phyloP scores from a whole-genome alignment of 2,329 filamentous ascomycete species.

The Trichoderma guizhouense region DNA sequence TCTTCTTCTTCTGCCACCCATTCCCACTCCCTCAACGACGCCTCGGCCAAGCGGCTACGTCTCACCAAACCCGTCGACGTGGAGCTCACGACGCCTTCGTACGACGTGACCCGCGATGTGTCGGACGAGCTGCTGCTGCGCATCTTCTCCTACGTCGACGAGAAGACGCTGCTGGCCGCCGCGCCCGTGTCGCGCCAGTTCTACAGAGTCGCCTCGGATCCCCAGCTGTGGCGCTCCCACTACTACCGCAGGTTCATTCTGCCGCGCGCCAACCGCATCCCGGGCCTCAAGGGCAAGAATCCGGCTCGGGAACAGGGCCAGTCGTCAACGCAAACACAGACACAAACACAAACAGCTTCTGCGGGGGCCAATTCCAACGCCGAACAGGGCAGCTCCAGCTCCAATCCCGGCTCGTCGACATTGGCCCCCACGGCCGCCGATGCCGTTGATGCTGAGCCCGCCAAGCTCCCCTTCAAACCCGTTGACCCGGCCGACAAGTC shows the following conservation, averaged over 20 bases:
- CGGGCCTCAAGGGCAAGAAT: slow-evolving; percentile 53
- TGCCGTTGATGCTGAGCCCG: slow-evolving; percentile 18
- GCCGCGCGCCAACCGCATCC: slow-evolving; percentile 72
- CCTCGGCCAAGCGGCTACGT: slow-evolving; percentile 26
- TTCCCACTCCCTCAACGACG: neutral
- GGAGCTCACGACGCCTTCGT: slow-evolving; percentile 14
- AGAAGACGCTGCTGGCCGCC: slow-evolving; percentile 61
- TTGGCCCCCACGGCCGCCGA: neutral
- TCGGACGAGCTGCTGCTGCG: slow-evolving; percentile 87
- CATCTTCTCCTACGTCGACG: slow-evolving; percentile 73
- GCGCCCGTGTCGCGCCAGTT: slow-evolving; percentile 72
- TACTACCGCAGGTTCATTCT: slow-evolving; percentile 88
- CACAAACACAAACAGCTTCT: slow-evolving; percentile 36
- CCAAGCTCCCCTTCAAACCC: slow-evolving; percentile 32
- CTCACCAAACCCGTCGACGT: neutral
- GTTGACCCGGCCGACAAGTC: slow-evolving; percentile 48
- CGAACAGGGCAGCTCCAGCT: neutral
- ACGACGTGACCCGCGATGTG: slow-evolving; percentile 66
- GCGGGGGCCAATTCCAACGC: slow-evolving; percentile 41
- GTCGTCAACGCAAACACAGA: slow-evolving; percentile 23
- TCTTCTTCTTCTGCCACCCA: neutral
- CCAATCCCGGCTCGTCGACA: neutral
- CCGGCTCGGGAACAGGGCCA: slow-evolving; percentile 34
- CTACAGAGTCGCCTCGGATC: slow-evolving; percentile 68
- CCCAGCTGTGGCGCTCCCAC: slow-evolving; percentile 84